These are phyloP conservation scores for Niveomyces coronatus DNA, from an alignment of 2,329 filamentous ascomycete species.

Conservation along the genomic window DNA sequence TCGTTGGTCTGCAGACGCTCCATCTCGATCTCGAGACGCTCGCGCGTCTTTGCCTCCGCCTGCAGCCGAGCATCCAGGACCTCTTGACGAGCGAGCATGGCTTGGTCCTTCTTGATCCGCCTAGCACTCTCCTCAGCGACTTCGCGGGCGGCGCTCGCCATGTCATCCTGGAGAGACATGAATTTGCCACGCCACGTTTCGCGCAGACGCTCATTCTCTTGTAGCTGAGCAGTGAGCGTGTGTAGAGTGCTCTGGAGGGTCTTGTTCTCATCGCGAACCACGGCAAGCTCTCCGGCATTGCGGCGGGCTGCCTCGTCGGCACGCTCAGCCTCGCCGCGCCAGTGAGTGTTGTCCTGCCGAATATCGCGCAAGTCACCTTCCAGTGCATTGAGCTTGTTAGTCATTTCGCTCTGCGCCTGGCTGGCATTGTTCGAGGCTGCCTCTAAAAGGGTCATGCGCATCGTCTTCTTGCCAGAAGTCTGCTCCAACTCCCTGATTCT, in stretches of 20 bases:
- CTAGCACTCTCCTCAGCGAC: constrained; percentile 73
- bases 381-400: constrained; percentile 41
- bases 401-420: constrained; percentile 45
- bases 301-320: constrained; percentile 41
- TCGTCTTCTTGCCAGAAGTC: constrained; percentile 40
- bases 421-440: constrained; percentile 50
- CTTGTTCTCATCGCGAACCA: constrained; percentile 52
- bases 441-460: constrained; percentile 57
- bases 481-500: constrained; percentile 53
- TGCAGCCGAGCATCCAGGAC: constrained; percentile 69
- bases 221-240: constrained; percentile 64
- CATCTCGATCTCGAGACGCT: constrained; percentile 56
- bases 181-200: constrained; percentile 80
- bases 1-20: constrained; percentile 55
- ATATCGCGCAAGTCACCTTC: constrained; percentile 46
- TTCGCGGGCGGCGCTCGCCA: constrained; percentile 67
- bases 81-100: constrained; percentile 68
- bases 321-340: constrained; percentile 51
- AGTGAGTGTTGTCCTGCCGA: constrained; percentile 48
- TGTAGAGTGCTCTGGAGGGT: constrained; percentile 64
- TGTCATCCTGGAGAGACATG: constrained; percentile 76
- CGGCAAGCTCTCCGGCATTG: constrained; percentile 37
- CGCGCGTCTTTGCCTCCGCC: constrained; percentile 60
- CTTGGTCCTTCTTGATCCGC: constrained; percentile 69
- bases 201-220: constrained; percentile 76